These are phyloP conservation scores for Penicillium sp. DNA, from an alignment of 2,329 filamentous ascomycete genomes.

Conservation along the genomic window DNA sequence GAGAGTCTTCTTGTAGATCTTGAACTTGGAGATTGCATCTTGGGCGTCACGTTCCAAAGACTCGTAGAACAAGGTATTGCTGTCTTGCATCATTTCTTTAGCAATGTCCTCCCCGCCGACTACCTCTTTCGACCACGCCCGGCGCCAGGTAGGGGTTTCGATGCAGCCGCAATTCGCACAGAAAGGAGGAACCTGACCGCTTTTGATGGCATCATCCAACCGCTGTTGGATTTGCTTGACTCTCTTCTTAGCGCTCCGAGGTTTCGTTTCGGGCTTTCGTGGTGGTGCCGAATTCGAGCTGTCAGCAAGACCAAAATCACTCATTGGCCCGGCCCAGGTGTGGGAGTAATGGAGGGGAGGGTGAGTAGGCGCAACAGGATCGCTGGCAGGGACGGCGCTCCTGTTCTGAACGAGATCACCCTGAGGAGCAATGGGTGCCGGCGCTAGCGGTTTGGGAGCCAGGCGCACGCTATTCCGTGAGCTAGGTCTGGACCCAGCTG, in stretches of 20 bases:
- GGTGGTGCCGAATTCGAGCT: not conserved
- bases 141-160: constrained; percentile 94
- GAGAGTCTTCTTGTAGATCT: constrained; percentile 72
- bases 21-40: constrained; percentile 65
- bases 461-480: constrained; percentile 38
- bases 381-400: constrained; percentile 48
- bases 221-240: constrained; percentile 63
- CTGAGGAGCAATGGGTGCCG: constrained; percentile 29
- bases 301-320: constrained; percentile 45
- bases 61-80: constrained; percentile 72
- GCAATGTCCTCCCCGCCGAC: constrained; percentile 69
- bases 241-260: constrained; percentile 58
- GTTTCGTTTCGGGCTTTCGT: constrained; percentile 33
- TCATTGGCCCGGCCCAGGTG: constrained; percentile 47
- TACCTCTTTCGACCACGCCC: constrained; percentile 79
- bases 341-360: constrained; percentile 41
- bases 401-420: not conserved
- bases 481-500: constrained; percentile 35
- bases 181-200: constrained; percentile 81
- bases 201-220: constrained; percentile 62
- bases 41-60: constrained; percentile 63
- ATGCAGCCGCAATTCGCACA: constrained; percentile 94
- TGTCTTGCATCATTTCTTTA: constrained; percentile 71
- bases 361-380: constrained; percentile 43
- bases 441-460: constrained; percentile 39